These are phyloP conservation scores for Ogataea philodendri DNA, from an alignment of 805 yeast species.

Conservation along the genomic window DNA sequence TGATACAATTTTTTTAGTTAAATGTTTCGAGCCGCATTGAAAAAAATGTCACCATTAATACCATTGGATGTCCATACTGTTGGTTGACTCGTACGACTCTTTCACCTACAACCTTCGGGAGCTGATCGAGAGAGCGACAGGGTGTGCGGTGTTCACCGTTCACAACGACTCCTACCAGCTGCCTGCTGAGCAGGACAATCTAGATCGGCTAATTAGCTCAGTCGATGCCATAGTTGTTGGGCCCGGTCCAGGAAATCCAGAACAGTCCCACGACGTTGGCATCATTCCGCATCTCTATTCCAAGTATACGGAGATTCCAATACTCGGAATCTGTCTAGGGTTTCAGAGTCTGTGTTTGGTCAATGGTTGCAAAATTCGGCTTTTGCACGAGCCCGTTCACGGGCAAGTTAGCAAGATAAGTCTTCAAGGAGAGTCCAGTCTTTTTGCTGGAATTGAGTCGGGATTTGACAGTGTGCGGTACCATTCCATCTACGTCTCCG, in stretches of 20 bases:
- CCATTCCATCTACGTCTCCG: slow-evolving; percentile 71
- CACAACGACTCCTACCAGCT: slow-evolving; percentile 57
- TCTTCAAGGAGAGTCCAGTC: slow-evolving; percentile 24
- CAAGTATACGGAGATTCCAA: slow-evolving; percentile 48
- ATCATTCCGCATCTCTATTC: slow-evolving; percentile 57
- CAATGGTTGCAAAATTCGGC: slow-evolving; percentile 52
- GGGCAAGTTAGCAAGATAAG: slow-evolving; percentile 73
- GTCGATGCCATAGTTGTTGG: slow-evolving; percentile 84
- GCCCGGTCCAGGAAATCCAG: slow-evolving; percentile 97
- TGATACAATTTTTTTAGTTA: slow-evolving; percentile 3
- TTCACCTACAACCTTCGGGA: slow-evolving; percentile 79
- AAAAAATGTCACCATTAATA: slow-evolving; percentile 2
- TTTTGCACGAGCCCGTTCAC: slow-evolving; percentile 64
- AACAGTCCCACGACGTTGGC: slow-evolving; percentile 62
- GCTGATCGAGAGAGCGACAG: slow-evolving; percentile 54
- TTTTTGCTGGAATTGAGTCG: slow-evolving; percentile 43
- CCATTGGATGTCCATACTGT: slow-evolving; percentile 48
- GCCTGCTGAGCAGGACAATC: slow-evolving; percentile 32
- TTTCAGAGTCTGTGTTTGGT: slow-evolving; percentile 76
- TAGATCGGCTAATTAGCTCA: slow-evolving; percentile 42
- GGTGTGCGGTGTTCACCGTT: slow-evolving; percentile 50
- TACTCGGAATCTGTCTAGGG: slow-evolving; percentile 91
- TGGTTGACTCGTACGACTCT: slow-evolving; percentile 93
- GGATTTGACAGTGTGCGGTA: slow-evolving; percentile 74
- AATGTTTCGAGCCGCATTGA: slow-evolving; percentile 2